Evolutionary conservation across 805 yeast species (phyloP).

Genomic region (Cyberlindnera meyerae): DNA sequence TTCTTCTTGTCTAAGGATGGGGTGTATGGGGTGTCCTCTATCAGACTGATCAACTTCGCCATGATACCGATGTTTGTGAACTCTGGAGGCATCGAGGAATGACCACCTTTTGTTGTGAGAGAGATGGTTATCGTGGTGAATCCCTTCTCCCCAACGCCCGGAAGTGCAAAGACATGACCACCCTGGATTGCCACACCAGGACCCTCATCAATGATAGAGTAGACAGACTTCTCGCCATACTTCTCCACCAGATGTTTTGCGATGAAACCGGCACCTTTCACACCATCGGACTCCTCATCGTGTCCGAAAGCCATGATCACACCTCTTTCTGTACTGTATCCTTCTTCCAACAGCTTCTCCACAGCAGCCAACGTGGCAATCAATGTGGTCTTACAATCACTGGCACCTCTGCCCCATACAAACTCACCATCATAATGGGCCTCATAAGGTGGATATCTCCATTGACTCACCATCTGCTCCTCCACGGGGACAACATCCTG

Average conservation of each 20-base stretch:
- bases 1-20: constrained; percentile 39
- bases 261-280: constrained; percentile 45
- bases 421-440: constrained; percentile 59
- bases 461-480: constrained; percentile 46
- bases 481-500: constrained; percentile 83
- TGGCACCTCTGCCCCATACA: constrained; percentile 72
- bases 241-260: constrained; percentile 3
- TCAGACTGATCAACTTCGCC: constrained; percentile 42
- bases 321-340: constrained; percentile 52
- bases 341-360: constrained; percentile 44
- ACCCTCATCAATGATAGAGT: constrained; percentile 68
- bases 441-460: constrained; percentile 66
- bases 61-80: constrained; percentile 68
- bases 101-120: constrained; percentile 63
- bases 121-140: constrained; percentile 45
- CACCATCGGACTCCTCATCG: constrained; percentile 69
- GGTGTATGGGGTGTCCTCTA: constrained; percentile 50
- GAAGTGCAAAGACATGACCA: constrained; percentile 41
- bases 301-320: constrained; percentile 63
- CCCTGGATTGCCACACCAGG: constrained; percentile 4
- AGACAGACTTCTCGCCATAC: constrained; percentile 42
- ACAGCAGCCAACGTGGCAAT: constrained; percentile 60
- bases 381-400: constrained; percentile 67
- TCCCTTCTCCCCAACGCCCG: constrained; percentile 59
- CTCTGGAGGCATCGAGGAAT: constrained; percentile 62